phyloP scores from a whole-genome alignment of 495 filamentous ascomycete genomes.

The Xylaria flabelliformis region DNA sequence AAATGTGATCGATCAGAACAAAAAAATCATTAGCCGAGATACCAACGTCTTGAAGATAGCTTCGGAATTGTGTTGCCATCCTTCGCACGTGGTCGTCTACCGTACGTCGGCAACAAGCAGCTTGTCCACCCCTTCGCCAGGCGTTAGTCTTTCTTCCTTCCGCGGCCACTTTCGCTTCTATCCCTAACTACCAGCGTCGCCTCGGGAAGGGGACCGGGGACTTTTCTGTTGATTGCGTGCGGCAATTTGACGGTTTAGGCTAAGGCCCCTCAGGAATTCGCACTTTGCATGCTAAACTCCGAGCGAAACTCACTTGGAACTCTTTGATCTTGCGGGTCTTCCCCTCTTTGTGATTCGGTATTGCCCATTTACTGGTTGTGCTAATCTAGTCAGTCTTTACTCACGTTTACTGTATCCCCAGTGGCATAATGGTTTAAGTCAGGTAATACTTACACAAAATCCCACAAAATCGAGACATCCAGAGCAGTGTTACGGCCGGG shows the following conservation, averaged over 20 bases:
- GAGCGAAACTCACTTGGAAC: neutral
- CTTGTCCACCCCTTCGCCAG: conserved; percentile 15
- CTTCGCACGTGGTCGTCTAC: conserved; percentile 10
- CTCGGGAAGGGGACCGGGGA: conserved; percentile 23
- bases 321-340: conserved; percentile 9
- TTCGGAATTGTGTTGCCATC: neutral
- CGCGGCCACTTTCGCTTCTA: neutral
- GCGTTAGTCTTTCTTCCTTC: neutral
- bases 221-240: conserved; percentile 16
- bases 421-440: neutral
- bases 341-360: neutral
- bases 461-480: neutral
- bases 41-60: neutral
- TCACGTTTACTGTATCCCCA: neutral
- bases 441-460: neutral
- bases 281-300: neutral
- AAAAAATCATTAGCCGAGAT: neutral
- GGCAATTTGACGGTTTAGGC: neutral
- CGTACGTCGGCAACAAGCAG: conserved; percentile 13
- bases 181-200: neutral
- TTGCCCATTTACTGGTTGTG: neutral
- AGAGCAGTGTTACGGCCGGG: neutral
- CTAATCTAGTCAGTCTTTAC: neutral
- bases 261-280: neutral
- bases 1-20: neutral